Evolutionary conservation across 306 rosid genomes (phyloP), one percentile per base, ranked within the genome.

Genomic region (Vigna unguiculata): DNA sequence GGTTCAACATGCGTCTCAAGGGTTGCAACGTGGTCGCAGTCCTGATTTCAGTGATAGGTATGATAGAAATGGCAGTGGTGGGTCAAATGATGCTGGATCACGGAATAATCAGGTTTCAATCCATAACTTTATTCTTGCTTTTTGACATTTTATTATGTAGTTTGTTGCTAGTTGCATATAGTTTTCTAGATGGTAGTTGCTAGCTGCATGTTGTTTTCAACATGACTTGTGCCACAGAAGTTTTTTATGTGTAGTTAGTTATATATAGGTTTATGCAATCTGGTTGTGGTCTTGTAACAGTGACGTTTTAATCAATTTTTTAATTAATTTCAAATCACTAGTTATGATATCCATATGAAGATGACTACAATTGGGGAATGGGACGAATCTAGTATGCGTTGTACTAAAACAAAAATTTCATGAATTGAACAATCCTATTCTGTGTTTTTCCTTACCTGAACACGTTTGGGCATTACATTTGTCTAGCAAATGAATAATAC

Each of bases 1-100:
- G 64, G 87, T 86, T 73, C 91, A 96, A 25, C 94, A 90, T 51
- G 78, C 87, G 58, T 86, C 91, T 24, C 91, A 86, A 82, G 96
- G 89, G 49, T 72, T 9, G 30, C 87, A 84, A 20, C 85, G 81
- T 64, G 78, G 82, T 57, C 82, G 62, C 46, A 82, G 90, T 84
- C 84, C 81, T 38, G 87, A 82, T 71, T 86, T 89, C 72, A 80
- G 70, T 79, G 90, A 86, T 81, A 88, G 84, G 83, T 88, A 88
- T 67, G 93, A 85, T 60, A 91, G 97, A 72, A 84, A 85, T 76
- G 82, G 82, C 77, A 81, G 79, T 60, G 88, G 84, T 45, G 91
- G 61, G 16, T 74, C 88, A 36, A 88, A 83, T 4, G 98, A 95
- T 60, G 75, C 55, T 43, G 95, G 86, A 70, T 79, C 85, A 7